Evolutionary conservation across 108 stramenopile species (phyloP).

Genomic region (Skeletonema menzelii): DNA sequence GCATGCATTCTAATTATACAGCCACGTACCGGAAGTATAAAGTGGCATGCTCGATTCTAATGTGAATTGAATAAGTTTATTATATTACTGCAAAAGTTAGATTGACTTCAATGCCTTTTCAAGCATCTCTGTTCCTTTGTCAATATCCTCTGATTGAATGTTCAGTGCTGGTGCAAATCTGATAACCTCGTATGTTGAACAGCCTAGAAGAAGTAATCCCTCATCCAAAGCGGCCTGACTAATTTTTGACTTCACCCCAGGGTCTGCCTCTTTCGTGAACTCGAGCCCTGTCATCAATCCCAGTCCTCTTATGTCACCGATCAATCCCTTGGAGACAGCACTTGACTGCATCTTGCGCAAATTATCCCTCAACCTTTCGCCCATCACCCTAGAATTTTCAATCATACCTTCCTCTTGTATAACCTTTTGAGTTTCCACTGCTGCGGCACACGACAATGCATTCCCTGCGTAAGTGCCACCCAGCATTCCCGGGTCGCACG

Average conservation of each 20-base stretch:
- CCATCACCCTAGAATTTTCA: slow-evolving; percentile 46
- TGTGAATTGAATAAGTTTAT: no score
- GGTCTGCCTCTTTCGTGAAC: slow-evolving; percentile 48
- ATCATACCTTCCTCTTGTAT: slow-evolving; percentile 57
- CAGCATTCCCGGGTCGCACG: slow-evolving; percentile 61
- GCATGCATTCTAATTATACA: no score
- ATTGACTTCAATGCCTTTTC: slow-evolving; percentile 58
- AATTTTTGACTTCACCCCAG: slow-evolving; percentile 19
- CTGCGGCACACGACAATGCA: slow-evolving; percentile 68
- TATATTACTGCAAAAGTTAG: no score
- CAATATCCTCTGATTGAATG: slow-evolving; percentile 73
- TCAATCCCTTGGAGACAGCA: slow-evolving; percentile 29
- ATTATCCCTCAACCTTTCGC: slow-evolving; percentile 44
- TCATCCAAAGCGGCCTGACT: slow-evolving; percentile 50
- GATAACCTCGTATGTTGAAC: slow-evolving; percentile 79
- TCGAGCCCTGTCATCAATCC: slow-evolving; percentile 75
- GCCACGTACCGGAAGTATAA: no score
- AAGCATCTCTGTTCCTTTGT: slow-evolving; percentile 68
- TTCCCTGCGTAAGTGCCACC: slow-evolving; percentile 77
- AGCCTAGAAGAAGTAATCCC: slow-evolving; percentile 90
- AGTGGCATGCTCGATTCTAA: no score
- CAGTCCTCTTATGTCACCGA: slow-evolving; percentile 64
- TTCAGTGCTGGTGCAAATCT: slow-evolving; percentile 93
- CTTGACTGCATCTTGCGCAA: slow-evolving; percentile 29
- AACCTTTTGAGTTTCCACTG: slow-evolving; percentile 60